A percentile compares a stretch with the other conserved stretches of the same genome.
Evolutionary conservation across 2,329 filamentous ascomycete species (phyloP).

Genomic region (Aspergillus sp.): DNA sequence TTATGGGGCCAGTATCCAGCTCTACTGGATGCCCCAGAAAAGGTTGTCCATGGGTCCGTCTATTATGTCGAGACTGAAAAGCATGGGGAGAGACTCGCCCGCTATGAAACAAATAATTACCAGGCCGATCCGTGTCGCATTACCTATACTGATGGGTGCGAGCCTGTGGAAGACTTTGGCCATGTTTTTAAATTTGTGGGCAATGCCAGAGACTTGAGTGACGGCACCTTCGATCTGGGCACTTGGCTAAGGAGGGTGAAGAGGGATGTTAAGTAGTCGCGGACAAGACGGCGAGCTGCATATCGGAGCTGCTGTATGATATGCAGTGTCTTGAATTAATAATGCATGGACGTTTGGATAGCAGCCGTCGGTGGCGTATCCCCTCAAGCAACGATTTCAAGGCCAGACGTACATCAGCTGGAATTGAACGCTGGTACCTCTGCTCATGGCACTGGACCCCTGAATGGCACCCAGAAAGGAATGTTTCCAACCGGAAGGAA

Average conservation of each 20-base stretch:
- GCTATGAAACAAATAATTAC: slow-evolving; percentile 26
- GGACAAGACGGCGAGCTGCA: neutral
- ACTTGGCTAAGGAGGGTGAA: slow-evolving; percentile 18
- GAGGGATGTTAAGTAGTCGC: neutral
- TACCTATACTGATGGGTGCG: slow-evolving; percentile 17
- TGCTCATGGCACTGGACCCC: no score
- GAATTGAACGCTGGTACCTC: no score
- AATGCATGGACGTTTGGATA: neutral
- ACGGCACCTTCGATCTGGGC: slow-evolving; percentile 21
- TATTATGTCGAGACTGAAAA: slow-evolving; percentile 23
- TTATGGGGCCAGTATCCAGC: slow-evolving; percentile 33
- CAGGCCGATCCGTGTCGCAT: slow-evolving; percentile 16
- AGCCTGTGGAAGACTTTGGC: slow-evolving; percentile 13
- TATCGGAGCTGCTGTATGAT: neutral
- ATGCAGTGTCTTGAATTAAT: neutral
- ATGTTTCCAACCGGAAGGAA: no score
- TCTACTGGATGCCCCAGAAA: slow-evolving; percentile 18
- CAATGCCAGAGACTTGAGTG: slow-evolving; percentile 18
- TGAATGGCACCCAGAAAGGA: no score
- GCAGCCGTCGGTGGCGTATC: no score
- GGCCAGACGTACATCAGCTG: no score
- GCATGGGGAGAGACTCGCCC: slow-evolving; percentile 21
- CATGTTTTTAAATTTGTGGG: slow-evolving; percentile 23
- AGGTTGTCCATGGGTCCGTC: slow-evolving; percentile 22
- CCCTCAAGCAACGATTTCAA: no score